Percentiles rank a stretch among this genome's conserved stretches.
These are phyloP conservation scores for Puccinia hordei DNA, from an alignment of 1,284 basidiomycete genomes.

Conservation along the genomic window DNA sequence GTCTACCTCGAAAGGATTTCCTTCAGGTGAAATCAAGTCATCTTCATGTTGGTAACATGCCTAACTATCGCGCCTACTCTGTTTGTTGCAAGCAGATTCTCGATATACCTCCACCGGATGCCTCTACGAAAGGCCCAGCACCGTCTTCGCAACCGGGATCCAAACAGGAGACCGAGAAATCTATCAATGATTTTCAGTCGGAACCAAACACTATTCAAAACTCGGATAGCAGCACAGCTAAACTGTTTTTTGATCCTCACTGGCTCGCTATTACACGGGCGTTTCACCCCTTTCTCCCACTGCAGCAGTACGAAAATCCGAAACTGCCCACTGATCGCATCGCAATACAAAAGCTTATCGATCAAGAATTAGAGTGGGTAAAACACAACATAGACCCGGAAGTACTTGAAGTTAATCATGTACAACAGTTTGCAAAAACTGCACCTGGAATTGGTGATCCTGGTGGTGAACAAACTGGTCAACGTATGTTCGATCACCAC, in stretches of 20 bases:
- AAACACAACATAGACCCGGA: conserved; percentile 59
- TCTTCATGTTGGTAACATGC: neutral
- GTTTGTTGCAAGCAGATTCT: conserved; percentile 32
- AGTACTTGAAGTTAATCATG: conserved; percentile 63
- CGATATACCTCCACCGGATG: conserved; percentile 22
- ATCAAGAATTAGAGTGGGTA: conserved; percentile 71
- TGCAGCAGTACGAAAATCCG: conserved; percentile 62
- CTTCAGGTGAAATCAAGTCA: conserved; percentile 68
- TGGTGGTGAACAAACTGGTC: conserved; percentile 58
- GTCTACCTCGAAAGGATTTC: conserved; percentile 76
- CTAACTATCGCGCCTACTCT: conserved; percentile 3
- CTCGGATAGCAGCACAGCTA: conserved; percentile 6
- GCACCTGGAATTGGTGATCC: conserved; percentile 67
- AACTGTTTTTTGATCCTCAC: conserved; percentile 70
- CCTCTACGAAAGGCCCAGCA: neutral
- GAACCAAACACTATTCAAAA: neutral
- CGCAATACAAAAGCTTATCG: conserved; percentile 64
- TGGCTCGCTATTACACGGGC: conserved; percentile 93
- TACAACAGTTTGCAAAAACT: conserved; percentile 74
- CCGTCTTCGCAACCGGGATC: neutral
- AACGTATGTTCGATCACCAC: conserved; percentile 35
- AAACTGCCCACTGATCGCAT: conserved; percentile 68
- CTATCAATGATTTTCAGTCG: neutral
- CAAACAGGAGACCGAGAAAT: neutral
- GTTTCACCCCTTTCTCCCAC: conserved; percentile 75